A percentile compares a stretch with the other conserved stretches of the same genome.
Evolutionary conservation across 2,329 filamentous ascomycete species (phyloP).

Genomic region (Metarhizium humberi): DNA sequence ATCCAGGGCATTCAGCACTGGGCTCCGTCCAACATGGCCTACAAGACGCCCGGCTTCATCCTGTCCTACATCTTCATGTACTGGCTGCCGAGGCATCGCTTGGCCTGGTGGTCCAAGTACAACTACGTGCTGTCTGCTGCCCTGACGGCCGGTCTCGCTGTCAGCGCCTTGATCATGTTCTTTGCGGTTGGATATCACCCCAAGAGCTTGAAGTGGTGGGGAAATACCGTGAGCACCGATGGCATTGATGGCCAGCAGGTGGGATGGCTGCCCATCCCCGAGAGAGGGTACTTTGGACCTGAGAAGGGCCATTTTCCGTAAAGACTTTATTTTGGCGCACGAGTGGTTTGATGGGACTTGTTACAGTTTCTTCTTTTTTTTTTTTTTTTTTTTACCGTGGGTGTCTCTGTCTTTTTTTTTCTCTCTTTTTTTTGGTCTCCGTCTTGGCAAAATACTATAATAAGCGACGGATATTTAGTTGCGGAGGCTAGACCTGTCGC

Average conservation of each 20-base stretch:
- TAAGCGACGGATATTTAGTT: no score
- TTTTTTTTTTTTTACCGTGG: no score
- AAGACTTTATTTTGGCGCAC: neutral
- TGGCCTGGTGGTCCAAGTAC: constrained; percentile 37
- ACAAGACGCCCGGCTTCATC: constrained; percentile 33
- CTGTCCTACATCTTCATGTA: constrained; percentile 30
- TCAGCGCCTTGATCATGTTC: constrained; percentile 32
- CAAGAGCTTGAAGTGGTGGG: constrained; percentile 32
- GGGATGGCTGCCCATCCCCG: constrained; percentile 12
- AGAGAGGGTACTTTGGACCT: constrained; percentile 18
- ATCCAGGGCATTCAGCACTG: constrained; percentile 34
- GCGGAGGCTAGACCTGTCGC: no score
- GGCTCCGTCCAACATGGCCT: constrained; percentile 32
- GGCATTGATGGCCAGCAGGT: constrained; percentile 13
- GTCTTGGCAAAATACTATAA: no score
- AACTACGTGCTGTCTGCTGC: constrained; percentile 35
- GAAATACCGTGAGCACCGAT: constrained; percentile 22
- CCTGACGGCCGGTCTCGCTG: constrained; percentile 31
- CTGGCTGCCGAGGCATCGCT: constrained; percentile 24
- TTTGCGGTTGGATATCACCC: constrained; percentile 26
- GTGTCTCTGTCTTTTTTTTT: neutral
- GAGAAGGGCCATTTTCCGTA: constrained; percentile 14
- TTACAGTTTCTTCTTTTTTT: no score
- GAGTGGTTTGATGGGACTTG: neutral
- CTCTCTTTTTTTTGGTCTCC: neutral